Evolutionary conservation across 345 rosid genomes (phyloP).

Genomic region (Eucalyptus victrix): DNA sequence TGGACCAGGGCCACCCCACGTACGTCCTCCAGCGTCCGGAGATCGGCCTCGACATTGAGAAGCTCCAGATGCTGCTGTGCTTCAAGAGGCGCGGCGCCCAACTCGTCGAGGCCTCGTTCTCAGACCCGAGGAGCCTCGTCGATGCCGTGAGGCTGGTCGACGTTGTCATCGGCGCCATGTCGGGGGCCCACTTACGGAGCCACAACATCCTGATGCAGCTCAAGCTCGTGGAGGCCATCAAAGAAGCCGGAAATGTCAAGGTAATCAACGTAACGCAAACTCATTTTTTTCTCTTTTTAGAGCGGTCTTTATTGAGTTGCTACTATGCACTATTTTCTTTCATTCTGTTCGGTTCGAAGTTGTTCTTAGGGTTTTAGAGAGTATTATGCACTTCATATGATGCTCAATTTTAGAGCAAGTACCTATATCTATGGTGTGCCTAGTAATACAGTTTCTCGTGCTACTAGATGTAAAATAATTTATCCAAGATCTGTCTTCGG

Average conservation of each 20-base stretch:
- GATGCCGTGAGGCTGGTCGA: constrained; percentile 43
- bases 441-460: neutral
- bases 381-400: neutral
- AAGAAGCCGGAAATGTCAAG: constrained; percentile 56
- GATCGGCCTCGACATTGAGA: constrained; percentile 54
- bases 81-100: constrained; percentile 48
- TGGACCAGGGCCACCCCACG: constrained; percentile 34
- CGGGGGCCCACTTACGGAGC: constrained; percentile 43
- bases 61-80: constrained; percentile 28
- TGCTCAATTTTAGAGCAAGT: neutral
- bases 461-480: neutral
- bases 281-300: neutral
- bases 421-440: neutral
- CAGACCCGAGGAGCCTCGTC: constrained; percentile 32
- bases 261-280: neutral
- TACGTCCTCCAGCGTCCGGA: constrained; percentile 46
- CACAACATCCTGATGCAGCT: constrained; percentile 47
- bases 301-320: neutral
- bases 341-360: neutral
- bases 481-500: neutral
- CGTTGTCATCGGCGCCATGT: constrained; percentile 48
- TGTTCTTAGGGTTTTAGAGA: neutral
- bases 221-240: constrained; percentile 53
- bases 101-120: constrained; percentile 32
- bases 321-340: neutral